These are phyloP conservation scores for Aristolochia fimbriata DNA, from an alignment of 164 flowering plant genomes.

Conservation along the genomic window DNA sequence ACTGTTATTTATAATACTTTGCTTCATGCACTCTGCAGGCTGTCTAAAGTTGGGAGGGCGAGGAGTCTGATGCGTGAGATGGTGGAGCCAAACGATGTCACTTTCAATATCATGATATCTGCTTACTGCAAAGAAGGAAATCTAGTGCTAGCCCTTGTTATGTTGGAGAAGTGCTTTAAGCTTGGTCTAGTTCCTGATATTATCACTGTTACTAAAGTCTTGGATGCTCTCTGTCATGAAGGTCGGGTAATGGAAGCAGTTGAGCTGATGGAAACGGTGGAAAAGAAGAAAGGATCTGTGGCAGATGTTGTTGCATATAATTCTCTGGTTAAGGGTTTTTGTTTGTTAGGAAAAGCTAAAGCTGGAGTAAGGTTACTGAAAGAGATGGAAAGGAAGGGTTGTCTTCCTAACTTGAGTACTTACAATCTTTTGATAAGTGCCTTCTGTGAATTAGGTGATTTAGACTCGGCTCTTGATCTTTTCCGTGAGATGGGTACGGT, in stretches of 20 bases:
- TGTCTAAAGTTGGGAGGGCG: conserved; percentile 77
- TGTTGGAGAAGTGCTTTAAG: conserved; percentile 62
- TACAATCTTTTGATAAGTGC: conserved; percentile 58
- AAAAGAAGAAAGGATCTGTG: conserved; percentile 38
- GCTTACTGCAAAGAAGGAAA: conserved; percentile 57
- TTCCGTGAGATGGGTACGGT: conserved; percentile 61
- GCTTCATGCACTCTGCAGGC: conserved; percentile 67
- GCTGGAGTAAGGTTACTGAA: conserved; percentile 37
- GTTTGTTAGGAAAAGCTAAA: conserved; percentile 45
- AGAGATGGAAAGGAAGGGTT: conserved; percentile 82
- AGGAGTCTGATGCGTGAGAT: conserved; percentile 79
- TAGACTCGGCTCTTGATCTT: conserved; percentile 56
- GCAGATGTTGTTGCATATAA: conserved; percentile 63
- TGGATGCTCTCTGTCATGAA: conserved; percentile 46
- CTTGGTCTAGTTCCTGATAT: conserved; percentile 56
- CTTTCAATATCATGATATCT: conserved; percentile 63
- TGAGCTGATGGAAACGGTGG: conserved; percentile 61
- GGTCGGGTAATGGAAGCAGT: conserved; percentile 62
- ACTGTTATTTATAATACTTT: conserved; percentile 71
- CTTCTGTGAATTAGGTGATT: conserved; percentile 39
- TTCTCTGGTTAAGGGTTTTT: conserved; percentile 64
- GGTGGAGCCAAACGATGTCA: conserved; percentile 55
- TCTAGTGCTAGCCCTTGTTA: conserved; percentile 56
- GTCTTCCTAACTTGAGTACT: conserved; percentile 64
- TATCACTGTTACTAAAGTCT: conserved; percentile 54